Base-by-base conservation (phyloP, 352 stramenopile species). In the Globisporangium heterothallicum region DNA sequence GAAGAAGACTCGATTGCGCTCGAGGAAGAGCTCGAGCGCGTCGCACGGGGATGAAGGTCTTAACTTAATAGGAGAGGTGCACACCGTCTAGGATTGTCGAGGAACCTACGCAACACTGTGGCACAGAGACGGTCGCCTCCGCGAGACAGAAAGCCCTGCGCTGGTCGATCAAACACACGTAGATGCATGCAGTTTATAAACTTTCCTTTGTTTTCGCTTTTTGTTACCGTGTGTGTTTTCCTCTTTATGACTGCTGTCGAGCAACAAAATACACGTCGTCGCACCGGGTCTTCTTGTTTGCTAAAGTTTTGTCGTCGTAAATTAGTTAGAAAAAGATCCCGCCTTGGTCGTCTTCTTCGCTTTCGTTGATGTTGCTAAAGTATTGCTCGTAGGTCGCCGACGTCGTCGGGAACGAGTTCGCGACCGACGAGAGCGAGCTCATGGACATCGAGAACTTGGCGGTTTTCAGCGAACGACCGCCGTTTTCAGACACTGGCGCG, bases 301-400 rank as follows among this genome's bases (percentile, higher is more conserved):
- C n/a, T n/a, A n/a, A n/a, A n/a, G n/a, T n/a, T n/a, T 38, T 58
- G 58, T 13, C 24, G 43, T 24, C 42, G 51, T 53, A 49, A 48
- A 40, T 72, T 87, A 44, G 25, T 72, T 86, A 94, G 56, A 94
- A 94, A 54, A 92, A 92, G 57, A 94, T 94, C 24, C 83, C 83
- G 34, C 78, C 82, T 58, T 84, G 69, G 59, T 93, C 82, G 58
- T 93, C 82, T 60, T 91, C 82, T 32, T 74, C 80, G 59, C 72
- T 78, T 58, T 92, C 82, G 56, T 87, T 74, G 56, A 94, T 86
- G 66, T 92, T 90, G 66, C 74, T 92, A 38, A 94, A 83, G 54
- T 94, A 94, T 50, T 92, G 80, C 59, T 92, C 83, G 58, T 92
- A 94, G 10, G 83, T 92, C 24, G 81, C 82, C 29, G 80, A 89